Evolutionary conservation across 345 rosid species (phyloP).

Genomic region (Cardamine chenopodiifolia): DNA sequence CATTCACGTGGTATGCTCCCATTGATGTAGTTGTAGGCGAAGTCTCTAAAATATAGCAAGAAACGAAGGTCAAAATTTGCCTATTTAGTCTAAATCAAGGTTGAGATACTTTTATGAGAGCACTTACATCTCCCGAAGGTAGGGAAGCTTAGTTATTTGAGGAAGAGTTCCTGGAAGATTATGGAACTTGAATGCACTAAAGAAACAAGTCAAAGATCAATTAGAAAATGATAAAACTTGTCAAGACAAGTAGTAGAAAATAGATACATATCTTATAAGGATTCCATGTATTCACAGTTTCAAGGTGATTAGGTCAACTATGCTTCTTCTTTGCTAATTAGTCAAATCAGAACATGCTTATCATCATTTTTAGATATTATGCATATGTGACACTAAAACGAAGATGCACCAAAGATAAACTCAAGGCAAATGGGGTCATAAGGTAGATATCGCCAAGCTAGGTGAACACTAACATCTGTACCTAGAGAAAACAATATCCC

Average conservation of each 20-base stretch:
- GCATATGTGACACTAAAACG: background rate
- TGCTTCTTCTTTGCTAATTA: background rate
- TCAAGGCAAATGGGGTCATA: background rate
- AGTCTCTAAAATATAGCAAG: constrained; percentile 48
- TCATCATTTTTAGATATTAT: background rate
- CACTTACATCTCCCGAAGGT: constrained; percentile 56
- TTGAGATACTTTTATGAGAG: constrained; percentile 3
- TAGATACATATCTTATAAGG: background rate
- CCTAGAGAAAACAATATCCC: background rate
- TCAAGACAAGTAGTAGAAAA: background rate
- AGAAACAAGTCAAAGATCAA: constrained; percentile 27
- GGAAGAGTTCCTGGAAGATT: constrained; percentile 66
- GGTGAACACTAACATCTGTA: background rate
- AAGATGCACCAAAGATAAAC: constrained; percentile 10
- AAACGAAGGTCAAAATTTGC: constrained; percentile 5
- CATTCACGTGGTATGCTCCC: constrained; percentile 63
- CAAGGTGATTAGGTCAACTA: constrained; percentile 4
- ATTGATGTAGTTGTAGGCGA: constrained; percentile 56
- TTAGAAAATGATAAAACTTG: constrained; percentile 2
- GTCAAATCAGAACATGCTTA: background rate
- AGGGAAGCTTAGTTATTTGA: constrained; percentile 53
- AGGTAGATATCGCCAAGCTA: background rate
- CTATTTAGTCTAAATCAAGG: background rate
- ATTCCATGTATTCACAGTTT: background rate
- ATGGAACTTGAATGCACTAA: constrained; percentile 54